Evolutionary conservation across 768 basidiomycete species (phyloP).

Genomic region (Lactifluus piperatus): DNA sequence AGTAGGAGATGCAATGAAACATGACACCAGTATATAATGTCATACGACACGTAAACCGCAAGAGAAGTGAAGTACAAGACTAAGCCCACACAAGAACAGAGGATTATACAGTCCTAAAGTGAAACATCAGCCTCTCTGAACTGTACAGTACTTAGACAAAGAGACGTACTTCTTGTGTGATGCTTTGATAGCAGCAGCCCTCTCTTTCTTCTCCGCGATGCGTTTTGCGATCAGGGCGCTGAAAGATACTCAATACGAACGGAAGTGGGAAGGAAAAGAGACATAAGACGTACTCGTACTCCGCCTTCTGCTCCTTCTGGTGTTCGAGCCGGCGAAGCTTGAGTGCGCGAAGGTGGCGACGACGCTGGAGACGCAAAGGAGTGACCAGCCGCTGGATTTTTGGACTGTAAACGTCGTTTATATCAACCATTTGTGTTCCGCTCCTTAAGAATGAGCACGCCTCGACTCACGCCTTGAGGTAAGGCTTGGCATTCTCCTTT

Average conservation of each 20-base stretch:
- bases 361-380: slow-evolving; percentile 90
- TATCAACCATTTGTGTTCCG: not conserved
- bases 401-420: slow-evolving; percentile 43
- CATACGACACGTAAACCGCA: slow-evolving; percentile 10
- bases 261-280: not conserved
- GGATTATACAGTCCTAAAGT: slow-evolving; percentile 15
- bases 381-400: slow-evolving; percentile 98
- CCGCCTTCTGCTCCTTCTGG: slow-evolving; percentile 92
- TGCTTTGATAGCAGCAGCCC: slow-evolving; percentile 81
- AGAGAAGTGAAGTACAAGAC: slow-evolving; percentile 9
- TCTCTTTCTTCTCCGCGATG: slow-evolving; percentile 87
- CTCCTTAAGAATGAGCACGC: not conserved
- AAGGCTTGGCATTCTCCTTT: slow-evolving; percentile 87
- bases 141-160: not conserved
- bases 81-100: not conserved
- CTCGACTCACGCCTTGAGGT: slow-evolving; percentile 84
- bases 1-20: slow-evolving; percentile 8
- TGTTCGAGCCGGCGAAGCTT: slow-evolving; percentile 80
- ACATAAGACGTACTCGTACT: slow-evolving; percentile 65
- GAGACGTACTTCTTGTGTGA: slow-evolving; percentile 58
- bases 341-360: slow-evolving; percentile 84
- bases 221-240: slow-evolving; percentile 79
- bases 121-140: not conserved
- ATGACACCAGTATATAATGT: slow-evolving; percentile 16
- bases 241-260: not conserved